phyloP scores from a whole-genome alignment of 768 basidiomycete species.

The Suillus lakei region DNA sequence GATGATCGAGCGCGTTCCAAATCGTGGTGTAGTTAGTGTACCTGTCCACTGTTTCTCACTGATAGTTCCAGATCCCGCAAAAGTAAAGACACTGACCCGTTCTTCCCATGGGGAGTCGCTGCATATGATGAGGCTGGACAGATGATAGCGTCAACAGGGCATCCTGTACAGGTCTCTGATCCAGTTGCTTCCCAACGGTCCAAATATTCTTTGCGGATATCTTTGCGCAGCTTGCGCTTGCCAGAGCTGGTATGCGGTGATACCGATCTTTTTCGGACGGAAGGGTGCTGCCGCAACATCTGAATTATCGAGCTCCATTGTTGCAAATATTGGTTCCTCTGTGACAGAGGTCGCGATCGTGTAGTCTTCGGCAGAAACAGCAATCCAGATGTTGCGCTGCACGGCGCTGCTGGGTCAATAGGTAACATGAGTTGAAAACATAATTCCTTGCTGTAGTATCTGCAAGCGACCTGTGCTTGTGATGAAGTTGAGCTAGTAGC shows the following conservation, averaged over 20 bases:
- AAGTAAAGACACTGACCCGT: slow-evolving; percentile 44
- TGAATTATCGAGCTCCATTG: slow-evolving; percentile 45
- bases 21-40: slow-evolving; percentile 56
- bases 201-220: slow-evolving; percentile 59
- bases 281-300: slow-evolving; percentile 27
- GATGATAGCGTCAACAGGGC: slow-evolving; percentile 80
- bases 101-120: slow-evolving; percentile 66
- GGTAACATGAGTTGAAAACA: neutral
- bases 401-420: neutral
- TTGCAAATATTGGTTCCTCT: slow-evolving; percentile 60
- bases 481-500: too few relatives aligned
- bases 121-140: slow-evolving; percentile 60
- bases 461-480: slow-evolving; percentile 53
- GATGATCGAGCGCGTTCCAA: slow-evolving; percentile 71
- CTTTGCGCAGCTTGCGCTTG: slow-evolving; percentile 51
- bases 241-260: slow-evolving; percentile 71
- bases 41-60: slow-evolving; percentile 32
- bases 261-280: slow-evolving; percentile 28
- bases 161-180: slow-evolving; percentile 60
- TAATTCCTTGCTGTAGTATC: slow-evolving; percentile 44
- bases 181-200: slow-evolving; percentile 64
- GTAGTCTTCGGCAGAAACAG: slow-evolving; percentile 56
- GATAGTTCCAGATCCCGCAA: slow-evolving; percentile 3
- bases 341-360: slow-evolving; percentile 36
- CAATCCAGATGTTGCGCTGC: slow-evolving; percentile 46